Base-by-base conservation (phyloP, 352 stramenopile species). In the Halophytophthora batemanensis region DNA sequence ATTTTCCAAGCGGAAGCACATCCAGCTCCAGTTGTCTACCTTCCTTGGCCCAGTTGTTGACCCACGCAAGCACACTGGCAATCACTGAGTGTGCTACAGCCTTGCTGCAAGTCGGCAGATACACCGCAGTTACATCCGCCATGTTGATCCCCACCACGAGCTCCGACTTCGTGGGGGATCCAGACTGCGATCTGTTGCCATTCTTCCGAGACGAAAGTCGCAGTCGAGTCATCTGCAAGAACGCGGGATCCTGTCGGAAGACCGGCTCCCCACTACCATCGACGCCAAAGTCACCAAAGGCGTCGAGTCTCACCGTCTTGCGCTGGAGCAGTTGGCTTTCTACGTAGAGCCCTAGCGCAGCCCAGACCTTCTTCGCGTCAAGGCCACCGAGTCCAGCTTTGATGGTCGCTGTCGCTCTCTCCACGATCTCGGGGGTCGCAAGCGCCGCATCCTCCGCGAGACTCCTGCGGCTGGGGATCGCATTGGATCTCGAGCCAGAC, bases 1-100 rank as follows among this genome's bases (percentile, higher is more conserved):
- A 88, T 37, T 88, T 74, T n/a, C 77, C 77, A 6, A 86, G 29
- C 3, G 77, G 77, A 7, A 64, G 41, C 11, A 84, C 55, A 5
- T 61, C 65, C 17, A 88, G 45, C 2, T 62, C 59, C 31, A 79
- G 50, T 19, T 53, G 34, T 7, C 57, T 58, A 6, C 71, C 71
- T 31, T 72, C 61, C 49, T 85, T 85, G 25, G 66, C 65, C 54
- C 61, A 61, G 28, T 68, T 63, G 13, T 58, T 48, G 0, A 80
- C 50, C 39, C 64, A 69, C n/a, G 71, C 71, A 1, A 85, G 15
- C 11, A 80, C 63, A 33, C 68, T 65, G 4, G 60, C 50, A 5
- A 85, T 57, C 1, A 85, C 74, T 1, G 65, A 50, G 8, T 56
- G 50, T 2, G 78, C 66, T 15, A 82, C 21, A 2, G 80, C 74